Evolutionary conservation across 148 eudicot genomes (phyloP).

Genomic region (Simmondsia chinensis): DNA sequence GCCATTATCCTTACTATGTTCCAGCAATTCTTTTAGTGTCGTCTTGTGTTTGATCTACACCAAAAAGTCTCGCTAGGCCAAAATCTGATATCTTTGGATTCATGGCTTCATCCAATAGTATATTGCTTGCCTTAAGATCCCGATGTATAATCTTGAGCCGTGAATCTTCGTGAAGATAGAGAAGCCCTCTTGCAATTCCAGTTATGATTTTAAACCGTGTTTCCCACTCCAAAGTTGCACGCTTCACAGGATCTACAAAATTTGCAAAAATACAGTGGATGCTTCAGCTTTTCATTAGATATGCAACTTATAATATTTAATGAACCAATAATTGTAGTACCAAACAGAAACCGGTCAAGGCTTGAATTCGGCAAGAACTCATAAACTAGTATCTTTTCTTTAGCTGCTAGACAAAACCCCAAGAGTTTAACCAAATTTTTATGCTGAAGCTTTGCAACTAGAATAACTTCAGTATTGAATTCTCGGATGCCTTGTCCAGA

Average conservation of each 20-base stretch:
- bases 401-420: slow-evolving; percentile 5
- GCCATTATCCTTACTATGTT: slow-evolving; percentile 13
- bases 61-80: slow-evolving; percentile 25
- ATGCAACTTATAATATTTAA: too few species aligned
- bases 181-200: slow-evolving; percentile 14
- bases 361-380: slow-evolving; percentile 12
- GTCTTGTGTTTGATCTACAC: slow-evolving; percentile 17
- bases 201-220: slow-evolving; percentile 5
- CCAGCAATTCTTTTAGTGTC: slow-evolving; percentile 14
- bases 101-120: slow-evolving; percentile 18
- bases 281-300: too few species aligned
- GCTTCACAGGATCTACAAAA: too few species aligned
- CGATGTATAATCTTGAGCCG: slow-evolving; percentile 21
- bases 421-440: slow-evolving; percentile 11
- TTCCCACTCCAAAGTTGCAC: too few species aligned
- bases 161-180: slow-evolving; percentile 20
- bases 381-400: slow-evolving; percentile 16
- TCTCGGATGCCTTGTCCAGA: slow-evolving; percentile 10
- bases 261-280: too few species aligned
- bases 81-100: slow-evolving; percentile 26
- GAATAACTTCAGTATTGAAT: slow-evolving; percentile 12
- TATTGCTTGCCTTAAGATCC: slow-evolving; percentile 22
- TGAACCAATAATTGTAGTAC: too few species aligned
- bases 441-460: slow-evolving; percentile 22
- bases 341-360: slow-evolving; percentile 1